Evolutionary conservation across 805 yeast genomes (phyloP), one percentile per base, ranked within the genome.

Genomic region (Metschnikowia koreensis): DNA sequence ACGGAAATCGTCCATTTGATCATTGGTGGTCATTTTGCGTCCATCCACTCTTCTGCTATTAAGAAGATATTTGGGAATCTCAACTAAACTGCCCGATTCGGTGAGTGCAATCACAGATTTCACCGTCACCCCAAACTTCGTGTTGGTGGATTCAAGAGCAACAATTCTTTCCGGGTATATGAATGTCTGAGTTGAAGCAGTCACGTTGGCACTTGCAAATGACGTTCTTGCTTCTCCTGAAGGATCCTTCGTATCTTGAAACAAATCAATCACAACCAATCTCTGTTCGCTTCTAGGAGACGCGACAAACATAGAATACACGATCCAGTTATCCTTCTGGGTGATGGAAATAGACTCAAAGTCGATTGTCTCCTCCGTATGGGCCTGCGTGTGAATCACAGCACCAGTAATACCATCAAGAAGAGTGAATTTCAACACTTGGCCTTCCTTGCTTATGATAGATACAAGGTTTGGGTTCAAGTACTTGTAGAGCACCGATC

Each of bases 311-410:
- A 82, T 85, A 0, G 92, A 73, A 62, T 87, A 86, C 10, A 89
- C 76, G 15, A 90, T 72, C 88, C 94, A 93, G 68, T 92, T 83
- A 64, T 93, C 98, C 45, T 90, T 94, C 66, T 83, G 79, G 0
- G 83, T 74, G 28, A 89, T 60, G 22, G 77, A 69, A 29, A 89
- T 64, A 1, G 78, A 70, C 1, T 46, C 68, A 9, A 67, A 66
- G 10, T 74, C 74, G 4, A 76, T 64, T 9, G 75, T 62, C 27
- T 73, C 74, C 6, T 74, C 76, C 4, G 68, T 63, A 22, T 66
- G 69, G 10, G 38, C 49, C 29, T 69, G 74, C 50, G 79, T 81
- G 6, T 63, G 62, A 8, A 89, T 69, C 0, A 83, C 52, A 41
- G 81, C 78, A 4, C 98, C 98, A 1, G 88, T 80, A 5, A 87